Base-by-base conservation (phyloP, 2,329 filamentous ascomycete species). In the Sarocladiaceae sp. region DNA sequence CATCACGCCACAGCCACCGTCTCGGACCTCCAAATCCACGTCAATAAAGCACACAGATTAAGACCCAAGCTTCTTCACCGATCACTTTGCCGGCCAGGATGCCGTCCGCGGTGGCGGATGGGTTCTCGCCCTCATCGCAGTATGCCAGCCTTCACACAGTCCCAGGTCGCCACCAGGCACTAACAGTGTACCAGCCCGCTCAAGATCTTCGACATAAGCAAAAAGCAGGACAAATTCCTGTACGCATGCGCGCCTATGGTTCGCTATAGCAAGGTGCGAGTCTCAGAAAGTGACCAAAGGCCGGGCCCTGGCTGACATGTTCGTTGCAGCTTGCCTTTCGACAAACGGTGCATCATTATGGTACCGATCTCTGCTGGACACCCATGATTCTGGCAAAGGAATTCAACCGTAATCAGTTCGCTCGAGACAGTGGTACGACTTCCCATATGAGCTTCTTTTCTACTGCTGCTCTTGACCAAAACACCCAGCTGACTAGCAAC, bases 361-460 rank as follows among this genome's bases (percentile, higher is more conserved):
- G 75, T 39, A 75, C 76, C 13, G 82, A 86, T 58, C 58, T 86
- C 6, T 80, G 76, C 51, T 86, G 82, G 76, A 85, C 82, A 2
- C 83, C 83, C 33, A 86, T 86, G 83, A 78, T 83, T 45, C 65
- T 83, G 3, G 79, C 80, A 43, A 83, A 83, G 55, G 80, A 83
- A 56, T 84, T 83, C 58, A 83, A 83, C 62, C 69, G 80, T 19
- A 82, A 68, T 54, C 58, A 62, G 16, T 64, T 76, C 51, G 80
- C 80, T 41, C 68, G 80, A 45, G 75, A 82, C 49, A 80, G 76
- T 56, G 80, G 76, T 78, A 50, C 39, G 62, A 56, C 21, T 18
- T 15, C 13, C 18, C 20, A 19, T 23, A 7, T 9, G 12, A 13
- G 15, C 24, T 16, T 27, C n/a, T 24, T 24, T 43, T 32, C 15